These are phyloP conservation scores for Mitragyna speciosa DNA, from an alignment of 257 asterid species.

Conservation along the genomic window DNA sequence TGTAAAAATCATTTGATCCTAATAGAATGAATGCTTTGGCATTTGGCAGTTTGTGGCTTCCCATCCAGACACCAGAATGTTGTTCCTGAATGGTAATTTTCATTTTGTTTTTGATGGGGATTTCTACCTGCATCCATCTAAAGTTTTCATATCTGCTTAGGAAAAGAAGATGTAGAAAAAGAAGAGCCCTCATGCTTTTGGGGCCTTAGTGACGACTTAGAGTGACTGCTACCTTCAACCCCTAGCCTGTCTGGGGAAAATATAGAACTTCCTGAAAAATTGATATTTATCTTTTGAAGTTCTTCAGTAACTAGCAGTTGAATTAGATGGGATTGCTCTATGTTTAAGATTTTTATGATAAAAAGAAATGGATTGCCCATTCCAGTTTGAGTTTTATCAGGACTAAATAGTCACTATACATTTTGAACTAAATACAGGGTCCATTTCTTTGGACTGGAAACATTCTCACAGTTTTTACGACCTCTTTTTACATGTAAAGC, in stretches of 20 bases:
- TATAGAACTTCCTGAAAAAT: neutral
- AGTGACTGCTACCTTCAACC: neutral
- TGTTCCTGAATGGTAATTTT: conserved; percentile 75
- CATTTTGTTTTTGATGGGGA: neutral
- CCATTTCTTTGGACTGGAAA: neutral
- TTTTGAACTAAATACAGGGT: neutral
- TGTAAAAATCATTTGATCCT: neutral
- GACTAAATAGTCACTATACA: neutral
- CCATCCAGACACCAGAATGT: conserved; percentile 86
- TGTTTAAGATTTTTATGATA: too few species aligned
- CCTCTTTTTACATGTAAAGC: neutral
- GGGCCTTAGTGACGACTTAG: neutral
- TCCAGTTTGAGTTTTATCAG: neutral
- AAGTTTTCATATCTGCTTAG: neutral
- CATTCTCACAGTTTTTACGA: neutral
- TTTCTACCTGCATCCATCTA: neutral
- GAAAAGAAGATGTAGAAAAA: neutral
- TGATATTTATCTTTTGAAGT: neutral
- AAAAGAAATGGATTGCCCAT: neutral
- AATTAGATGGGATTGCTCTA: neutral
- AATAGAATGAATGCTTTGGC: neutral
- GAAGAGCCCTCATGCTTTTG: neutral
- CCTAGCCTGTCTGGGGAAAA: neutral
- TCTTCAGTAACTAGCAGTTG: neutral
- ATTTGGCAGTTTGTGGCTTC: conserved; percentile 93